A percentile compares a stretch with the other conserved stretches of the same genome.
Evolutionary conservation across 1,284 basidiomycete species (phyloP).

Genomic region (Mycena sp.): DNA sequence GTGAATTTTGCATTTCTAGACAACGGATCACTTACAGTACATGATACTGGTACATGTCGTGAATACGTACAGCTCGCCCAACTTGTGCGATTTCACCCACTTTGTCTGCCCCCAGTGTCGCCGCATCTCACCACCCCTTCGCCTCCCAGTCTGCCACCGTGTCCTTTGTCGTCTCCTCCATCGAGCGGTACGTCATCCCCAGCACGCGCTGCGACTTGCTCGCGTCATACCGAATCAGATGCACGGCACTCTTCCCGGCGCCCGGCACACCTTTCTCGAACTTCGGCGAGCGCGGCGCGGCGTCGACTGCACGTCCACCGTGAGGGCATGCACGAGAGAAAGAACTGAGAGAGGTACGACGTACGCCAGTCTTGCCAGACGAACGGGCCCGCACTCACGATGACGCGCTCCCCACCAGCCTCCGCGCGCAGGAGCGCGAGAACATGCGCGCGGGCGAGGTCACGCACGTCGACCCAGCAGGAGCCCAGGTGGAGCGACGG

Average conservation of each 20-base stretch:
- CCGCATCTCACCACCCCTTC: conserved; percentile 46
- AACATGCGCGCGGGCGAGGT: conserved; percentile 63
- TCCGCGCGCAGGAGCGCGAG: conserved; percentile 50
- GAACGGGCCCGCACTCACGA: conserved; percentile 42
- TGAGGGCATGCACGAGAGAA: not conserved
- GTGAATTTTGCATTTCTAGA: too few relatives aligned
- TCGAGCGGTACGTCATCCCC: conserved; percentile 52
- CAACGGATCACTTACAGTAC: too few relatives aligned
- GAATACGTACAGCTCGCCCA: too few relatives aligned
- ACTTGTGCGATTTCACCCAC: too few relatives aligned
- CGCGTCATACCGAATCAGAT: conserved; percentile 41
- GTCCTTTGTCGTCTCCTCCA: conserved; percentile 52
- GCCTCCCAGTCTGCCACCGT: conserved; percentile 51
- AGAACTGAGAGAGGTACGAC: conserved; percentile 19
- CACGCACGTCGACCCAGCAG: conserved; percentile 65
- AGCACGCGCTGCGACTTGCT: conserved; percentile 53
- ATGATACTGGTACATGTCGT: too few relatives aligned
- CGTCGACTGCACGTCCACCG: conserved; percentile 37
- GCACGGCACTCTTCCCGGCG: conserved; percentile 37
- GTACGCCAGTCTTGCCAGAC: conserved; percentile 45
- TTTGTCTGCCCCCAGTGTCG: too few relatives aligned
- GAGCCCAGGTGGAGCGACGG: conserved; percentile 19
- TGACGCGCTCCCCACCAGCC: conserved; percentile 62
- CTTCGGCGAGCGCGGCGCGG: conserved; percentile 38
- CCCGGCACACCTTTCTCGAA: conserved; percentile 44